A percentile compares a stretch with the other conserved stretches of the same genome.
Conservation (phyloP, 352 stramenopile species). For the Hyaloperonospora brassicae region DNA sequence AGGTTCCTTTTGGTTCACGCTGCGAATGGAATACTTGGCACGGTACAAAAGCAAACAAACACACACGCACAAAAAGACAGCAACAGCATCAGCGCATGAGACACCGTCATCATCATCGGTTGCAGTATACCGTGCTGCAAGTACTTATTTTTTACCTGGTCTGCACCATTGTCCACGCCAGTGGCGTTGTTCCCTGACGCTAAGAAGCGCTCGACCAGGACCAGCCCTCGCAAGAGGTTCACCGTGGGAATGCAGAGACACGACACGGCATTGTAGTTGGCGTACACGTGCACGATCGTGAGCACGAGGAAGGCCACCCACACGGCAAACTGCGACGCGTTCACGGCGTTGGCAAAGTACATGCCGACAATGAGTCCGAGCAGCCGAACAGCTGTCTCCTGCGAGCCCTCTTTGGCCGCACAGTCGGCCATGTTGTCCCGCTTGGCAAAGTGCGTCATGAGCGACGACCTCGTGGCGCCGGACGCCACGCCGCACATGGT, state of each 20-base stretch:
- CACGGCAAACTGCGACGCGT: constrained; percentile 48
- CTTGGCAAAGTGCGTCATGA: constrained; percentile 87
- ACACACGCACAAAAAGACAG: background rate
- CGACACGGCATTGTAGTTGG: constrained; percentile 90
- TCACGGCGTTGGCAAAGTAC: constrained; percentile 73
- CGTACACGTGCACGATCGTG: constrained; percentile 89
- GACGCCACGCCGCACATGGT: constrained; percentile 93
- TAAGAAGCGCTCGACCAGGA: constrained; percentile 56
- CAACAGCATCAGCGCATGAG: no score
- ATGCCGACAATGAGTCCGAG: constrained; percentile 87
- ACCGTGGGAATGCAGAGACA: constrained; percentile 85
- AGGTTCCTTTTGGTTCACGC: constrained; percentile 52
- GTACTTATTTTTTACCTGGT: constrained; percentile 9
- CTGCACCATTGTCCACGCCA: constrained; percentile 22
- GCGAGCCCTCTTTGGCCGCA: constrained; percentile 91
- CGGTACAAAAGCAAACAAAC: constrained; percentile 3
- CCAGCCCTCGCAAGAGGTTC: constrained; percentile 58
- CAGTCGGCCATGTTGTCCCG: constrained; percentile 87
- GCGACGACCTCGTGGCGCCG: constrained; percentile 88
- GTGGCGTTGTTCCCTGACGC: constrained; percentile 2
- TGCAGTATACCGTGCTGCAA: no score
- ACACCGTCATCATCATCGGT: no score
- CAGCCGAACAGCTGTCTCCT: constrained; percentile 93
- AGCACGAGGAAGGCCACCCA: constrained; percentile 90
- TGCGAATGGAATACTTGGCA: constrained; percentile 43